phyloP scores from a whole-genome alignment of 2,329 filamentous ascomycete species.

The Botrytis sinoallii region DNA sequence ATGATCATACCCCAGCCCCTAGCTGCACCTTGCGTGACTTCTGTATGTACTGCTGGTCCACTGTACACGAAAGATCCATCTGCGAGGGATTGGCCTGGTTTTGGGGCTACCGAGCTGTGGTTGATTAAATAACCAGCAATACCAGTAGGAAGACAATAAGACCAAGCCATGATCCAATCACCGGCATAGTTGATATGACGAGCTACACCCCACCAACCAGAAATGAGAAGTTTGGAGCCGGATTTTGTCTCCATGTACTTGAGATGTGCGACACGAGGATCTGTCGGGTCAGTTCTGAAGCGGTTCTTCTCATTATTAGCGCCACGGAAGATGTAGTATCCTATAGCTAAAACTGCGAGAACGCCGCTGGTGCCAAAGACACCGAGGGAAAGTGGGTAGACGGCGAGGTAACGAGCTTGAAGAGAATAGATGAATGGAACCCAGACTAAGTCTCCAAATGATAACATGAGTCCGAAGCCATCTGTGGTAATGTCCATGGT shows the following conservation, averaged over 20 bases:
- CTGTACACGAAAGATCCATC: conserved; percentile 51
- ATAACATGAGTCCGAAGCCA: conserved; percentile 92
- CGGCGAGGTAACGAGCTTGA: conserved; percentile 79
- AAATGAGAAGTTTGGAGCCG: conserved; percentile 76
- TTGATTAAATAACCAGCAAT: conserved; percentile 75
- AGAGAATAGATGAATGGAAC: conserved; percentile 85
- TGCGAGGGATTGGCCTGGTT: conserved; percentile 47
- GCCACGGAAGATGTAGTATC: conserved; percentile 92
- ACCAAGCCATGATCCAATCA: conserved; percentile 92
- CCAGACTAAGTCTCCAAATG: conserved; percentile 91
- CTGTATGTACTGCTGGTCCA: conserved; percentile 55
- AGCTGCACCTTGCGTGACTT: conserved; percentile 68
- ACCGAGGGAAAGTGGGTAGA: conserved; percentile 79
- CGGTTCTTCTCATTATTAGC: conserved; percentile 93
- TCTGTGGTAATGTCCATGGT: conserved; percentile 94
- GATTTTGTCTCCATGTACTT: conserved; percentile 81
- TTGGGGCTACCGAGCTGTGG: conserved; percentile 47
- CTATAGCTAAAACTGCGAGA: conserved; percentile 62
- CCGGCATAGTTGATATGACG: conserved; percentile 95
- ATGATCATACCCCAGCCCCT: conserved; percentile 82
- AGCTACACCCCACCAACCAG: conserved; percentile 90
- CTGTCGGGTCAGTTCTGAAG: conserved; percentile 83
- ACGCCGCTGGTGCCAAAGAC: conserved; percentile 62
- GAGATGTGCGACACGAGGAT: conserved; percentile 75
- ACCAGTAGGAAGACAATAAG: conserved; percentile 83